These are phyloP conservation scores for Mortierella sp. DNA, from an alignment of 371 early-diverging fungal species.

Conservation along the genomic window DNA sequence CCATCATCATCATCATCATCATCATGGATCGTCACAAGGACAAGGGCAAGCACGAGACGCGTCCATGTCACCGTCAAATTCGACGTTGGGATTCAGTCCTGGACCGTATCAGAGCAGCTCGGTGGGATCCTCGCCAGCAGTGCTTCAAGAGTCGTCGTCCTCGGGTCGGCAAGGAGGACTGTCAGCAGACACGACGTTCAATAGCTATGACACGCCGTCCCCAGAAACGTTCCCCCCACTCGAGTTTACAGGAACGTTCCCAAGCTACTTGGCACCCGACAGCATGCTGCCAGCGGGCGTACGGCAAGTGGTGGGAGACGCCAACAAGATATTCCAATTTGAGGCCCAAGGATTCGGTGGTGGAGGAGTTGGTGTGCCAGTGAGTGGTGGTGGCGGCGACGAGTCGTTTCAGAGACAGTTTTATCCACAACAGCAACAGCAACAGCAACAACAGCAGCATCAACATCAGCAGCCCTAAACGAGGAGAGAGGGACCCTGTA, in stretches of 20 bases:
- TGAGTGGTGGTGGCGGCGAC: neutral
- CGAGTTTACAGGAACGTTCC: slow-evolving; percentile 29
- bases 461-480: neutral
- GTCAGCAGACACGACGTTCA: neutral
- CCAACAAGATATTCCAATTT: slow-evolving; percentile 28
- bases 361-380: neutral
- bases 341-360: slow-evolving; percentile 20
- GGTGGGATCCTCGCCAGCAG: neutral
- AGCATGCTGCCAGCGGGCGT: slow-evolving; percentile 28
- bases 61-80: neutral
- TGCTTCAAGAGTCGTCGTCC: neutral
- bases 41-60: neutral
- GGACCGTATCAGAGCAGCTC: slow-evolving; percentile 1
- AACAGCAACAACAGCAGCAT: slow-evolving; percentile 1
- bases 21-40: slow-evolving; percentile 13
- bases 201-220: slow-evolving; percentile 24
- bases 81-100: slow-evolving; percentile 1
- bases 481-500: no score
- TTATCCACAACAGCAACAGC: neutral
- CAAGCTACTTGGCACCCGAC: slow-evolving; percentile 25
- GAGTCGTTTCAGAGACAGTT: neutral
- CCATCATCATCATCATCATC: slow-evolving; percentile 32
- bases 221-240: slow-evolving; percentile 29
- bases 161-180: slow-evolving; percentile 2
- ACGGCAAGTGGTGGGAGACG: slow-evolving; percentile 27